These are phyloP conservation scores for Alternaria triticina DNA, from an alignment of 2,329 filamentous ascomycete genomes.

Conservation along the genomic window DNA sequence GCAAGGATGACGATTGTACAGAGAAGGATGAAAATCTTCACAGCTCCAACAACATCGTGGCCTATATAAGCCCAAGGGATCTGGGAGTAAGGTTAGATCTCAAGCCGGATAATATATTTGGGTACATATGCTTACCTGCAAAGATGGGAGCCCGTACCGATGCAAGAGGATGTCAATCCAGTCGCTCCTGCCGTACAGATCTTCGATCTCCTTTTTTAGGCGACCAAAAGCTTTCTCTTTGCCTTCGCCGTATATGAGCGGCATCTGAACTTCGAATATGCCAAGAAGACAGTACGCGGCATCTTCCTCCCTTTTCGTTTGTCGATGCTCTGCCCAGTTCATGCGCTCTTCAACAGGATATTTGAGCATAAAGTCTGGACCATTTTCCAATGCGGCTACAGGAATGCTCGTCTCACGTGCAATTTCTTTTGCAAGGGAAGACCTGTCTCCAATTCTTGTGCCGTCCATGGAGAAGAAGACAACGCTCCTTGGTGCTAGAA, in stretches of 20 bases:
- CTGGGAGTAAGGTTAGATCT: no score
- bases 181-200: not conserved
- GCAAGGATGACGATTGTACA: no score
- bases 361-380: not conserved
- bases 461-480: not conserved
- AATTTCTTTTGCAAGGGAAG: not conserved
- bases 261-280: constrained; percentile 28
- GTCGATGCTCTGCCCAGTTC: constrained; percentile 9
- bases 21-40: no score
- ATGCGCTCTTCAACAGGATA: constrained; percentile 11
- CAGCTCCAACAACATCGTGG: no score
- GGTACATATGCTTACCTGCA: not conserved
- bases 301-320: constrained; percentile 31
- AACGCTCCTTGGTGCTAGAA: not conserved
- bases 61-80: no score
- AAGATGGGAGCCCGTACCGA: not conserved
- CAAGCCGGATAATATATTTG: no score
- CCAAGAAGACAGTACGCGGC: constrained; percentile 38
- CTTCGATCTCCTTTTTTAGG: not conserved
- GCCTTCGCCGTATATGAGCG: constrained; percentile 15
- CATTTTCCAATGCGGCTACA: not conserved
- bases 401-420: not conserved
- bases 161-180: not conserved
- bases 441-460: not conserved
- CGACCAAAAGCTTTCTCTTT: not conserved